A percentile compares a stretch with the other conserved stretches of the same genome.
These are phyloP conservation scores for Anisodus tanguticus DNA, from an alignment of 257 asterid genomes.

Conservation along the genomic window DNA sequence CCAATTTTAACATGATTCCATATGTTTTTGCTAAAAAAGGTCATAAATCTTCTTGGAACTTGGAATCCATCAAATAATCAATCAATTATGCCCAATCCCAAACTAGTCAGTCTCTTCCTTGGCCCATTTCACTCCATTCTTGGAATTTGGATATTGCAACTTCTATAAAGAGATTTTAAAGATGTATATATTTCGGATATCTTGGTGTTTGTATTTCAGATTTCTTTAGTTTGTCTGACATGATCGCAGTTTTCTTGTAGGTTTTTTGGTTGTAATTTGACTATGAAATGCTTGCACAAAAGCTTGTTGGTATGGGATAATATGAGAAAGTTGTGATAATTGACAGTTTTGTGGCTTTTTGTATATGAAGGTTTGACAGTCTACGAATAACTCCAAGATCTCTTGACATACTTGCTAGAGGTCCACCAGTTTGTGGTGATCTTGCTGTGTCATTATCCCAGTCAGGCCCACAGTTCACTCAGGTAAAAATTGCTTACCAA, in stretches of 20 bases:
- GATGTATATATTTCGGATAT: conserved; percentile 6
- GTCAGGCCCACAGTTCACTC: conserved; percentile 97
- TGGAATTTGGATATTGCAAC: not conserved
- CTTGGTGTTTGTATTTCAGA: not conserved
- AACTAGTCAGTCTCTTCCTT: not conserved
- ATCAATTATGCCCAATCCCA: not conserved
- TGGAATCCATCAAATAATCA: not conserved
- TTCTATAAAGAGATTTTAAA: not conserved
- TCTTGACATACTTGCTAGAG: conserved; percentile 94
- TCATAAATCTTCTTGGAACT: not conserved
- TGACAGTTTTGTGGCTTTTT: conserved; percentile 40
- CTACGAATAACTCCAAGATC: conserved; percentile 97
- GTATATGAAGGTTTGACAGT: conserved; percentile 89
- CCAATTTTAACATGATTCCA: not conserved
- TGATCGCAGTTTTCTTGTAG: not conserved
- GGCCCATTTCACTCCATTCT: conserved; percentile 4
- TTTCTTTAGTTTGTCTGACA: not conserved
- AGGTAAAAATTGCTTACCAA: conserved; percentile 48
- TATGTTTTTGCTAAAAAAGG: not conserved
- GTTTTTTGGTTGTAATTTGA: not conserved
- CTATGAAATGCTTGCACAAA: not conserved
- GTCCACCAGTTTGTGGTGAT: conserved; percentile 99
- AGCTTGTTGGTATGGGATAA: conserved; percentile 30
- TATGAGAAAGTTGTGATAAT: conserved; percentile 36
- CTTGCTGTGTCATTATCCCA: conserved; percentile 98